Conservation (phyloP, 345 rosid species). For the Eucalyptus shirleyi region DNA sequence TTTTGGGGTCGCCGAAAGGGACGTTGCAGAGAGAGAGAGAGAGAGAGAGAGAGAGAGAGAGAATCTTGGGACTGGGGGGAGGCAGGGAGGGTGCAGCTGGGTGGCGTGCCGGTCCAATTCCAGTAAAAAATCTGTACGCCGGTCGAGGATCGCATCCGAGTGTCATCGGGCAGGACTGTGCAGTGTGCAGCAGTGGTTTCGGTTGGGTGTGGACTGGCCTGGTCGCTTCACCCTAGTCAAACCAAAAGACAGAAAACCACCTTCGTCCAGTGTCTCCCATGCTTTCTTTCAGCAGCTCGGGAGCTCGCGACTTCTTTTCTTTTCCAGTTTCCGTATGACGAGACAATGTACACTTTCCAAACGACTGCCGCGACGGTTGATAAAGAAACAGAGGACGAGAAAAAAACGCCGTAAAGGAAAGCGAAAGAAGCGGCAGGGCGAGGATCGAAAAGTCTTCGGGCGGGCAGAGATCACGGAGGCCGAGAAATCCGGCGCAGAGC, state of each 20-base stretch:
- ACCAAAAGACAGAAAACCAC: not conserved
- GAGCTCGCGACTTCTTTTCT: not conserved
- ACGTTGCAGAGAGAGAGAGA: not conserved
- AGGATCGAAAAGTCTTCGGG: not conserved
- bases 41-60: not conserved
- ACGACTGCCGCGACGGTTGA: not conserved
- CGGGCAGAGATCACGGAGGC: not conserved
- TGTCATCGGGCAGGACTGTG: not conserved
- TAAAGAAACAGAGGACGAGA: not conserved
- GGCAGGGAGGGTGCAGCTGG: not conserved
- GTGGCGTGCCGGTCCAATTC: not conserved
- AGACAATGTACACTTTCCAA: not conserved
- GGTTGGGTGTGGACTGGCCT: not conserved
- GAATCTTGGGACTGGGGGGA: not conserved
- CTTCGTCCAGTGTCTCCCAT: not conserved
- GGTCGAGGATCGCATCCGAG: not conserved
- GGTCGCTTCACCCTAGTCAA: not conserved
- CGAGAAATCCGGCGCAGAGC: conserved; percentile 15
- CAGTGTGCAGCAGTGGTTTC: not conserved
- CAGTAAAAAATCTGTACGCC: not conserved
- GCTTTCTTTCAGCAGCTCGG: not conserved
- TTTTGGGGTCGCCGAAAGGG: not conserved
- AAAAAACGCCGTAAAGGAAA: not conserved
- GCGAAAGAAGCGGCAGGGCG: not conserved
- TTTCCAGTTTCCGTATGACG: not conserved